Percentiles rank a stretch among this genome's conserved stretches.
Conservation (phyloP, 2,329 filamentous ascomycete genomes). For the Claviceps pusilla region DNA sequence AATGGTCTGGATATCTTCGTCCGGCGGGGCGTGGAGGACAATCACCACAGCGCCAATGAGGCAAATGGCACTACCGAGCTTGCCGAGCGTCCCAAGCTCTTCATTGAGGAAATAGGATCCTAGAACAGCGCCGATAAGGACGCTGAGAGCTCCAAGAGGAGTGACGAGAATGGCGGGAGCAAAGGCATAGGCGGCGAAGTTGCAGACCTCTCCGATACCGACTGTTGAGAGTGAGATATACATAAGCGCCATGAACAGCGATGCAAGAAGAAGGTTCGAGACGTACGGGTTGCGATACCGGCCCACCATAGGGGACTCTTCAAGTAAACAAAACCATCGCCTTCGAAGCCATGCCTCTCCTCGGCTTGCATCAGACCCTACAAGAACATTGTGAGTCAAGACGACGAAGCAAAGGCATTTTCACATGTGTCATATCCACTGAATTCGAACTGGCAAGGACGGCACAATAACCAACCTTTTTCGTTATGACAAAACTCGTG, state of each 20-base stretch:
- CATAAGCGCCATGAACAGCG: background rate
- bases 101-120: conserved; percentile 91
- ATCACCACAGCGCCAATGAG: conserved; percentile 94
- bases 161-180: conserved; percentile 97
- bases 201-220: conserved; percentile 84
- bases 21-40: conserved; percentile 88
- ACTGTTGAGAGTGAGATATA: conserved; percentile 35
- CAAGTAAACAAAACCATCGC: conserved; percentile 87
- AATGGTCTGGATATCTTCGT: conserved; percentile 79
- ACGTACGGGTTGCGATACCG: conserved; percentile 74
- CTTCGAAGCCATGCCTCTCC: conserved; percentile 86
- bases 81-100: conserved; percentile 76
- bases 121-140: conserved; percentile 85
- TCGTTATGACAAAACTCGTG: conserved; percentile 96
- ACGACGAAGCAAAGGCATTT: background rate
- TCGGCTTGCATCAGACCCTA: conserved; percentile 82
- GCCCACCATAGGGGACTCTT: conserved; percentile 96
- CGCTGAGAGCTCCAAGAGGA: conserved; percentile 80
- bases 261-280: background rate
- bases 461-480: conserved; percentile 50
- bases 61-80: conserved; percentile 90
- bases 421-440: background rate
- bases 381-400: background rate
- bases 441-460: background rate
- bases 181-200: conserved; percentile 96